Conservation (phyloP, 2,329 filamentous ascomycete genomes). For the Ceratocystis harringtonii region DNA sequence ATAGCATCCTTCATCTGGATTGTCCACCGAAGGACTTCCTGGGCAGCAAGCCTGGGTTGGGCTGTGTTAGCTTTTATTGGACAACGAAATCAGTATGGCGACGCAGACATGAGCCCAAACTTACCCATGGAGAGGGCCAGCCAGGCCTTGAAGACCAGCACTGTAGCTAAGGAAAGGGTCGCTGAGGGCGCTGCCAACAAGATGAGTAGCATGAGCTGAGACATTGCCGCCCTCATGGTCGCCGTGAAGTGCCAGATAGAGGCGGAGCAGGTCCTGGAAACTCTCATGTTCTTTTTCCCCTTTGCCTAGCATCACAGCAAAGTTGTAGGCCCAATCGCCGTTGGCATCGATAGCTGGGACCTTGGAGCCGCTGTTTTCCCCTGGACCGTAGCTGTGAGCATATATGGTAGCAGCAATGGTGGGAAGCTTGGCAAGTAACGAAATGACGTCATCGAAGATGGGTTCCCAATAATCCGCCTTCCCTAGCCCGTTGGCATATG, state of each 20-base stretch:
- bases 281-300: conserved; percentile 73
- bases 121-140: conserved; percentile 49
- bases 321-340: conserved; percentile 98
- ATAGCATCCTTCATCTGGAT: conserved; percentile 88
- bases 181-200: conserved; percentile 85
- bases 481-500: conserved; percentile 77
- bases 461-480: conserved; percentile 99
- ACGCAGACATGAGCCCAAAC: conserved; percentile 19
- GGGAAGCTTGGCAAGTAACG: conserved; percentile 85
- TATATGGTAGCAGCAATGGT: conserved; percentile 97
- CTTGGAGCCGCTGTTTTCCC: conserved; percentile 49
- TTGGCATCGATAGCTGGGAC: conserved; percentile 61
- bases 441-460: conserved; percentile 90
- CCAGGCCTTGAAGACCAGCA: conserved; percentile 80
- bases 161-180: conserved; percentile 95
- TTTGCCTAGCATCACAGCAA: conserved; percentile 89
- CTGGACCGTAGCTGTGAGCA: conserved; percentile 61
- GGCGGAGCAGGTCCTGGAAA: conserved; percentile 85
- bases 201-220: conserved; percentile 84
- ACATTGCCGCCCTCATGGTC: conserved; percentile 98
- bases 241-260: conserved; percentile 92
- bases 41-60: conserved; percentile 58
- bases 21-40: conserved; percentile 95
- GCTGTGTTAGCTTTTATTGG: neutral
- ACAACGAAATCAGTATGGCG: too few relatives aligned